phyloP scores from a whole-genome alignment of 2,329 filamentous ascomycete genomes.

The Tympanopsis confertula region DNA sequence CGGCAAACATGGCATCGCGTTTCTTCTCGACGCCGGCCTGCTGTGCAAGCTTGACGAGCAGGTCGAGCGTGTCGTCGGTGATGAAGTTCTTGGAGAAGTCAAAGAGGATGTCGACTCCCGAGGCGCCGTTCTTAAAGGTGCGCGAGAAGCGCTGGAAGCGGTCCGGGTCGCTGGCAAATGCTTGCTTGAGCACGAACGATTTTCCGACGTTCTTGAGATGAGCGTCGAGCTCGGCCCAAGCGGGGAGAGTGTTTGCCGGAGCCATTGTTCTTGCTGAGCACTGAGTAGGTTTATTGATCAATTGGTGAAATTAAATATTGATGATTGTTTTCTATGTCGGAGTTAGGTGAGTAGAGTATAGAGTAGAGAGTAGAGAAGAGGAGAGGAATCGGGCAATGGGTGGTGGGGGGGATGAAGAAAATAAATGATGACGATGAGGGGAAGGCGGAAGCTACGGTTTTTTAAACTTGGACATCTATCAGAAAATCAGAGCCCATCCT shows the following conservation, averaged over 20 bases:
- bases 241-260: slow-evolving; percentile 73
- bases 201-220: slow-evolving; percentile 81
- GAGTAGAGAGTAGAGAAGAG: no score
- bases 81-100: slow-evolving; percentile 99
- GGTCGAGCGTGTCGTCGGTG: slow-evolving; percentile 77
- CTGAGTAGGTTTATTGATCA: slow-evolving; percentile 1
- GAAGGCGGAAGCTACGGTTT: no score
- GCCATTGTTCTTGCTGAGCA: slow-evolving; percentile 42
- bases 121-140: slow-evolving; percentile 68
- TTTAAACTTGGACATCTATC: no score
- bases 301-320: no score
- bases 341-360: no score
- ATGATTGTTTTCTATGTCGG: no score
- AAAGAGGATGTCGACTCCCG: slow-evolving; percentile 80
- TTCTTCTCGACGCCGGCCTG: slow-evolving; percentile 86
- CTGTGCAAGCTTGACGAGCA: slow-evolving; percentile 81
- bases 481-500: no score
- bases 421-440: no score
- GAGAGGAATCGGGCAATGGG: no score
- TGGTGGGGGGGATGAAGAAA: no score
- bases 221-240: slow-evolving; percentile 82
- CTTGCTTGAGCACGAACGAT: slow-evolving; percentile 83
- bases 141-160: slow-evolving; percentile 86
- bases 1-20: slow-evolving; percentile 92
- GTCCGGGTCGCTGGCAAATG: slow-evolving; percentile 76